A percentile compares a stretch with the other conserved stretches of the same genome.
phyloP scores from a whole-genome alignment of 2,329 filamentous ascomycete species.

The Aspergillus ibericus region DNA sequence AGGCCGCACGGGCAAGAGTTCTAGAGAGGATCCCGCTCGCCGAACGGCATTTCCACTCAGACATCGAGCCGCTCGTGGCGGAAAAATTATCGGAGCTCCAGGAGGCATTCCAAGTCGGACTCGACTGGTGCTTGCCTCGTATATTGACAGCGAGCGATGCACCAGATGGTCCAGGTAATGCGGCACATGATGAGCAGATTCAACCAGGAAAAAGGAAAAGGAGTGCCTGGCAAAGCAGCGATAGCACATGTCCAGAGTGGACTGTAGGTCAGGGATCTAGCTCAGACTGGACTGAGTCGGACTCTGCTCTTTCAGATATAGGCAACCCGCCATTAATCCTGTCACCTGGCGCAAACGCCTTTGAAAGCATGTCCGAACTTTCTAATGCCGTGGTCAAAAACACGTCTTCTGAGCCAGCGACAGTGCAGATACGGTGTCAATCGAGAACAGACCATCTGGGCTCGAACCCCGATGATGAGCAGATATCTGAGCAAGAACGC shows the following conservation, averaged over 20 bases:
- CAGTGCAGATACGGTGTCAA: slow-evolving; percentile 12
- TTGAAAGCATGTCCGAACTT: slow-evolving; percentile 27
- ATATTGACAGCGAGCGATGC: not conserved
- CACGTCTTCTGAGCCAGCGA: slow-evolving; percentile 22
- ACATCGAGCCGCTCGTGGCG: slow-evolving; percentile 36
- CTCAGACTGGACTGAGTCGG: slow-evolving; percentile 22
- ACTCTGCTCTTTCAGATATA: not conserved
- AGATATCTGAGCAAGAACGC: slow-evolving; percentile 19
- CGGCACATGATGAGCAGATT: not conserved
- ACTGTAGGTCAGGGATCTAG: slow-evolving; percentile 17
- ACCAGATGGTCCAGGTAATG: not conserved
- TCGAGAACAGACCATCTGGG: not conserved
- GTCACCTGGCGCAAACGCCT: slow-evolving; percentile 33
- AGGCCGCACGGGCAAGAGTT: slow-evolving; percentile 44
- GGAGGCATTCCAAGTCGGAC: slow-evolving; percentile 9
- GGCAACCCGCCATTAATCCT: slow-evolving; percentile 33
- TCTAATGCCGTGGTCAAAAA: slow-evolving; percentile 31
- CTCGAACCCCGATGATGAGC: slow-evolving; percentile 18
- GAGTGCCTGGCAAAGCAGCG: not conserved
- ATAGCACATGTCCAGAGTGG: not conserved
- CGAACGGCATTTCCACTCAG: slow-evolving; percentile 34
- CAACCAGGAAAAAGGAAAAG: slow-evolving; percentile 10
- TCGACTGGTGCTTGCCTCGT: slow-evolving; percentile 38
- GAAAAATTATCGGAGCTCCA: slow-evolving; percentile 40
- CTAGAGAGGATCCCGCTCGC: slow-evolving; percentile 34